Conservation (phyloP, 768 basidiomycete genomes). For the Cystobasidium tubakii region DNA sequence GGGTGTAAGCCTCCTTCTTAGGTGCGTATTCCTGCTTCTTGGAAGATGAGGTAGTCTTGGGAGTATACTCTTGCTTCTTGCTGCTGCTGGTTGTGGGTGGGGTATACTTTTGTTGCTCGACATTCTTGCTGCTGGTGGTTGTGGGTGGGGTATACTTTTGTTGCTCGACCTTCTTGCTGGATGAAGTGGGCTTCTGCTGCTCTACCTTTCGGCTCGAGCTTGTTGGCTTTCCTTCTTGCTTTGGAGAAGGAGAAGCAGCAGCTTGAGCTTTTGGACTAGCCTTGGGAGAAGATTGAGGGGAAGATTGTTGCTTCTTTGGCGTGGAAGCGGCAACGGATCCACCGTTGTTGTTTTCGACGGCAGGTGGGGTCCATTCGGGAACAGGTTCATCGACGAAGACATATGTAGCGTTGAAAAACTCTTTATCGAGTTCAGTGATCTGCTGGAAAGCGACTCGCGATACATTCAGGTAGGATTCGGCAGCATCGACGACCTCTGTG, state of each 20-base stretch:
- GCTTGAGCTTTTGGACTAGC: not conserved
- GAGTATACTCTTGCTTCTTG: conserved; percentile 15
- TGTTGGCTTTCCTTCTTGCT: not conserved
- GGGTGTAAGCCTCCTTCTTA: conserved; percentile 19
- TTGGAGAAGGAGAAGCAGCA: not conserved
- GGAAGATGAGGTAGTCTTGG: conserved; percentile 27
- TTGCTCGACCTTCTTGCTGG: conserved; percentile 6
- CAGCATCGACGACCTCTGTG: conserved; percentile 8
- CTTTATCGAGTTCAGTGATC: not conserved
- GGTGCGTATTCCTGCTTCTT: conserved; percentile 15
- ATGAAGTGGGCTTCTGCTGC: not conserved
- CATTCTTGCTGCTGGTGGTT: not conserved
- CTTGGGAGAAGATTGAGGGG: not conserved
- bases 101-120: conserved; percentile 8
- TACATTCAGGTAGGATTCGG: not conserved
- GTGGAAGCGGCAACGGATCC: not conserved
- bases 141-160: conserved; percentile 2
- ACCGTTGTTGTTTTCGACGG: not conserved
- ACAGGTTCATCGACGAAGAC: not conserved
- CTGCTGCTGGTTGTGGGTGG: not conserved
- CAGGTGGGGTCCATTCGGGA: not conserved
- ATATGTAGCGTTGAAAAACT: not conserved
- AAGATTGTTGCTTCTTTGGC: conserved; percentile 7
- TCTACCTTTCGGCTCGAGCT: conserved; percentile 1
- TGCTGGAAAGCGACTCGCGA: conserved; percentile 21